Conservation (phyloP, 2,329 filamentous ascomycete species). For the Penicillium sp. region DNA sequence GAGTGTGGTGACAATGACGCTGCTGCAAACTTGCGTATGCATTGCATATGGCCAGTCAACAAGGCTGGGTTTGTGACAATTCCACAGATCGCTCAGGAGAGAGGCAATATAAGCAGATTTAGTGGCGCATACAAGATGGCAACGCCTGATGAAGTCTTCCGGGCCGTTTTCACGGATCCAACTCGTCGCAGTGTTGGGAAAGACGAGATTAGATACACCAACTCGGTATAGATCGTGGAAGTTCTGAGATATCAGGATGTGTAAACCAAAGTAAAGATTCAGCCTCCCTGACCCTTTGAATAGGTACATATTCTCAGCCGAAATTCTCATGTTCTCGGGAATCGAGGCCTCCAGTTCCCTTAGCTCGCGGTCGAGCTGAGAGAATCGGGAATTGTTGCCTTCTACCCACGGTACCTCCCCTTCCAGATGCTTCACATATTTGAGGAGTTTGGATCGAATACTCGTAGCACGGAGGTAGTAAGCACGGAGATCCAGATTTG, state of each 20-base stretch:
- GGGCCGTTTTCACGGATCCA: constrained; percentile 3
- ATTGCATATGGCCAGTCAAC: not conserved
- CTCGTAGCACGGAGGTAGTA: constrained; percentile 1
- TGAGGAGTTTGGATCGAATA: constrained; percentile 1
- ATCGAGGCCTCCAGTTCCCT: not conserved
- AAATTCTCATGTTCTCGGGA: not conserved
- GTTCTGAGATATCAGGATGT: constrained; percentile 3
- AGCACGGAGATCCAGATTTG: not conserved
- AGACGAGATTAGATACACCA: not conserved
- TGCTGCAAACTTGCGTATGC: constrained; percentile 7
- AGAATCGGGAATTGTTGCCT: not conserved
- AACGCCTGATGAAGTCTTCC: constrained; percentile 1
- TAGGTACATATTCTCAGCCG: not conserved
- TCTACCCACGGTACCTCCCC: not conserved
- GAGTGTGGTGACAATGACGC: not conserved
- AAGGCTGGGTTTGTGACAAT: not conserved
- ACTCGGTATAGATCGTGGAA: constrained; percentile 4
- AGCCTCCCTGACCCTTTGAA: not conserved
- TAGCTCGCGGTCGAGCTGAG: not conserved
- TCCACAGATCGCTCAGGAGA: constrained; percentile 3
- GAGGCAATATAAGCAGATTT: constrained; percentile 3
- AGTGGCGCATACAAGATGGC: not conserved
- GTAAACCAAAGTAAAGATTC: not conserved
- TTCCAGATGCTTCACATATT: constrained; percentile 3
- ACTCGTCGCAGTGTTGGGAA: constrained; percentile 3